A percentile compares a stretch with the other conserved stretches of the same genome.
Conservation (phyloP, 441 rosid species). For the Erysimum pusillum region DNA sequence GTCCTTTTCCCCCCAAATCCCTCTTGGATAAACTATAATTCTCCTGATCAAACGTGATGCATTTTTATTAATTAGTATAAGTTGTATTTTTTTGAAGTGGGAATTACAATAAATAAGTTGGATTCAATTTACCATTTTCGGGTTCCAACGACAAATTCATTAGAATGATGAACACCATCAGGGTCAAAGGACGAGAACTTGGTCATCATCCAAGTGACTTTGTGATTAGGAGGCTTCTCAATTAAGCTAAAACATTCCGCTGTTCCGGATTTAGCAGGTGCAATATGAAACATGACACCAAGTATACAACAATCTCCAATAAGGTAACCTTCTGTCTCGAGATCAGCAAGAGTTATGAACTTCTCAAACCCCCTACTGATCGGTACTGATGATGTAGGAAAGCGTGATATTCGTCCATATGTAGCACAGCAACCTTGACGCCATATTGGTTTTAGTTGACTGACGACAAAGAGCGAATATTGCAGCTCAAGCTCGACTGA, state of each 20-base stretch:
- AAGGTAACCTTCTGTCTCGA: constrained; percentile 23
- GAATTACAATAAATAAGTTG: not conserved
- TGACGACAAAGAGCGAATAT: constrained; percentile 29
- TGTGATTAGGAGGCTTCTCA: constrained; percentile 41
- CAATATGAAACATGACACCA: constrained; percentile 32
- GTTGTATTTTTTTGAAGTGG: not conserved
- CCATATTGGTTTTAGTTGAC: constrained; percentile 5
- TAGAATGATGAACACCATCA: not conserved
- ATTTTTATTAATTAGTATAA: not conserved
- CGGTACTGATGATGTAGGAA: not conserved
- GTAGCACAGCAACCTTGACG: constrained; percentile 1
- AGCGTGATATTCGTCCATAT: not conserved
- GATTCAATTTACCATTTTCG: constrained; percentile 26
- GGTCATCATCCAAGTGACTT: constrained; percentile 41
- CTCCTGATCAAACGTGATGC: constrained; percentile 23
- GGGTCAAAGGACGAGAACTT: constrained; percentile 27
- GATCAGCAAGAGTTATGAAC: constrained; percentile 11
- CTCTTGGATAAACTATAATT: constrained; percentile 30
- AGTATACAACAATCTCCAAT: constrained; percentile 39
- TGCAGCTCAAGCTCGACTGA: too few species aligned
- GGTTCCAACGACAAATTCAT: constrained; percentile 40
- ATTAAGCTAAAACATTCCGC: constrained; percentile 41
- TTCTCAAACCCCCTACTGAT: not conserved
- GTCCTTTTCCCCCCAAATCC: too few species aligned
- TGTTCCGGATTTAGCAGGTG: not conserved